A percentile compares a stretch with the other conserved stretches of the same genome.
phyloP scores from a whole-genome alignment of 2,329 filamentous ascomycete species.

The Diaporthe amygdali region DNA sequence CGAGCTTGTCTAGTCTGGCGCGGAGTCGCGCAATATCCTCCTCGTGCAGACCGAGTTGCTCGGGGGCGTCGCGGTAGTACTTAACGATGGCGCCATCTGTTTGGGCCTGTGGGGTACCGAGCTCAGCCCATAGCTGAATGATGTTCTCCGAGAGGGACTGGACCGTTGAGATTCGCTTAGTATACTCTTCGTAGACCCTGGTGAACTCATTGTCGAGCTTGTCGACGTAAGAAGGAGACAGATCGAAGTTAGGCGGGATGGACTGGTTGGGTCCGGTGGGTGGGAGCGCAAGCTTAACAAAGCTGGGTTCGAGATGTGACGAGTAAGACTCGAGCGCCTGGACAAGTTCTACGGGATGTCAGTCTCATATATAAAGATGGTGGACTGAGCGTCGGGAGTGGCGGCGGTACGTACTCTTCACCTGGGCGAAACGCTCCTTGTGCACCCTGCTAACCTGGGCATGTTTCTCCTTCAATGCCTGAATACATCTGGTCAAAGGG shows the following conservation, averaged over 20 bases:
- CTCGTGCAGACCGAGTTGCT: constrained; percentile 91
- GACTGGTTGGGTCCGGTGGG: constrained; percentile 79
- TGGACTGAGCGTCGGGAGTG: not conserved
- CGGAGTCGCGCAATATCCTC: constrained; percentile 80
- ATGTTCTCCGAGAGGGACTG: constrained; percentile 80
- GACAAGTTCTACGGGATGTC: constrained; percentile 73
- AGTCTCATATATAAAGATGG: constrained; percentile 23
- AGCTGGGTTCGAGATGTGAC: constrained; percentile 89
- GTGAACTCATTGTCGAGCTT: constrained; percentile 90
- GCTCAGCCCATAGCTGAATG: constrained; percentile 93
- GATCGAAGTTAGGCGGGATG: constrained; percentile 83
- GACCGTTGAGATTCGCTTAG: constrained; percentile 77
- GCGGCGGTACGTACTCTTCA: constrained; percentile 72
- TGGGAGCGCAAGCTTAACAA: constrained; percentile 84
- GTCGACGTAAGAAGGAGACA: constrained; percentile 88
- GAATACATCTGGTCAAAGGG: constrained; percentile 81
- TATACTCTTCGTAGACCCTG: constrained; percentile 96
- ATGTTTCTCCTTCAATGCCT: constrained; percentile 85
- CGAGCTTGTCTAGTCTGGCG: constrained; percentile 77
- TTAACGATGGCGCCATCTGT: constrained; percentile 88
- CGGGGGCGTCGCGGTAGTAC: constrained; percentile 86
- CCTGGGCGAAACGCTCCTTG: constrained; percentile 91
- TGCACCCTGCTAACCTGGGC: constrained; percentile 80
- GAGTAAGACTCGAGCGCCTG: constrained; percentile 95
- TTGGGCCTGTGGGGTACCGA: constrained; percentile 92